Conservation (phyloP, 257 asterid genomes). For the Perilla frutescens region DNA sequence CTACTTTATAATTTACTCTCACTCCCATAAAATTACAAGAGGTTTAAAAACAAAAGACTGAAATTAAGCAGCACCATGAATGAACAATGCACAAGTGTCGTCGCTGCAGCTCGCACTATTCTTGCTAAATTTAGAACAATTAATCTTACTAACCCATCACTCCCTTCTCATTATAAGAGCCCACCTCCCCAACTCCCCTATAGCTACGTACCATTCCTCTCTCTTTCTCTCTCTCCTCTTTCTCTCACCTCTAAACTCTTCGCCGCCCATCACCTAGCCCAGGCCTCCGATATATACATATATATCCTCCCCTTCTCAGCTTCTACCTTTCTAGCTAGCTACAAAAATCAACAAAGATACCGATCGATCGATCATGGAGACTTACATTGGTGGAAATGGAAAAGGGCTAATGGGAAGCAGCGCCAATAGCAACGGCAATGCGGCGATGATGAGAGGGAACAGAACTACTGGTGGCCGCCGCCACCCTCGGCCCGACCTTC, state of each 20-base stretch:
- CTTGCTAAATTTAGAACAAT: slow-evolving; percentile 47
- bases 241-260: neutral
- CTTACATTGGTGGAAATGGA: neutral
- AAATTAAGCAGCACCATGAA: slow-evolving; percentile 42
- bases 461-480: slow-evolving; percentile 8
- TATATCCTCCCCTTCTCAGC: neutral
- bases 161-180: slow-evolving; percentile 31
- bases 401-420: slow-evolving; percentile 24
- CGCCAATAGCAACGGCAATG: slow-evolving; percentile 24
- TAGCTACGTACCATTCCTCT: neutral
- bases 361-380: slow-evolving; percentile 10
- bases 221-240: slow-evolving; percentile 4
- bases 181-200: slow-evolving; percentile 41
- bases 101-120: slow-evolving; percentile 16
- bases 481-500: slow-evolving; percentile 39
- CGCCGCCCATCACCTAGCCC: neutral
- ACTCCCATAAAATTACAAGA: slow-evolving; percentile 21
- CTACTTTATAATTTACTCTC: slow-evolving; percentile 21
- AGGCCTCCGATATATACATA: too few relatives aligned
- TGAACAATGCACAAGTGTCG: slow-evolving; percentile 61
- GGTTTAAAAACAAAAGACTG: neutral
- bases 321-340: too few relatives aligned
- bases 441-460: slow-evolving; percentile 15
- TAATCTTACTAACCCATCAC: slow-evolving; percentile 29
- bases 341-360: slow-evolving; percentile 4